Percentiles rank a stretch among this genome's conserved stretches.
These are phyloP conservation scores for Pseudozyma sp. DNA, from an alignment of 1,284 basidiomycete species.

Conservation along the genomic window DNA sequence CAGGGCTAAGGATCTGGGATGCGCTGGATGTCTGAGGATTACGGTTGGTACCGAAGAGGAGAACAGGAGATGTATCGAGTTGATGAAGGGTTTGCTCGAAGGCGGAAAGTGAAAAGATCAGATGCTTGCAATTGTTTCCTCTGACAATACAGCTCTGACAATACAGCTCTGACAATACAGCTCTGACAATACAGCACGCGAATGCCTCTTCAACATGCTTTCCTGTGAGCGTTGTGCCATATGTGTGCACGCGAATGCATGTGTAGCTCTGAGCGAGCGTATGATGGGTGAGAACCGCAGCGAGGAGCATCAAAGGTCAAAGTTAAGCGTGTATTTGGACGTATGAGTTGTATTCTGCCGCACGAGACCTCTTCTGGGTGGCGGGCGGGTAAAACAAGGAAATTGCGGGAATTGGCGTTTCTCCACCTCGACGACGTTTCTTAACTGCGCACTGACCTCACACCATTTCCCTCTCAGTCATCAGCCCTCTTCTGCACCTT, in stretches of 20 bases:
- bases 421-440: conserved; percentile 14
- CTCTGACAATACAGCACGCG: background rate
- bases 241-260: background rate
- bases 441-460: conserved; percentile 31
- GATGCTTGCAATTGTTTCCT: background rate
- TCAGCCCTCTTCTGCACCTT: background rate
- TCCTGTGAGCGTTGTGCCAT: background rate
- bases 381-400: conserved; percentile 13
- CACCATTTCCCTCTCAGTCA: background rate
- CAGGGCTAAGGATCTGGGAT: conserved; percentile 86
- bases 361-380: conserved; percentile 14
- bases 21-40: conserved; percentile 86
- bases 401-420: conserved; percentile 12
- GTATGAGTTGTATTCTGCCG: conserved; percentile 6
- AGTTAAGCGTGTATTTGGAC: background rate
- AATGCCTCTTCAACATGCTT: too few relatives aligned
- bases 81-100: conserved; percentile 57
- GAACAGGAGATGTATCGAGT: conserved; percentile 62
- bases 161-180: too few relatives aligned
- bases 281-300: background rate
- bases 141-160: too few relatives aligned
- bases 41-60: conserved; percentile 89
- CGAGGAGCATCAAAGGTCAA: background rate
- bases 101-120: conserved; percentile 9
- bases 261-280: background rate